Conservation (phyloP, 768 basidiomycete genomes). For the Amanita pallidorosea region DNA sequence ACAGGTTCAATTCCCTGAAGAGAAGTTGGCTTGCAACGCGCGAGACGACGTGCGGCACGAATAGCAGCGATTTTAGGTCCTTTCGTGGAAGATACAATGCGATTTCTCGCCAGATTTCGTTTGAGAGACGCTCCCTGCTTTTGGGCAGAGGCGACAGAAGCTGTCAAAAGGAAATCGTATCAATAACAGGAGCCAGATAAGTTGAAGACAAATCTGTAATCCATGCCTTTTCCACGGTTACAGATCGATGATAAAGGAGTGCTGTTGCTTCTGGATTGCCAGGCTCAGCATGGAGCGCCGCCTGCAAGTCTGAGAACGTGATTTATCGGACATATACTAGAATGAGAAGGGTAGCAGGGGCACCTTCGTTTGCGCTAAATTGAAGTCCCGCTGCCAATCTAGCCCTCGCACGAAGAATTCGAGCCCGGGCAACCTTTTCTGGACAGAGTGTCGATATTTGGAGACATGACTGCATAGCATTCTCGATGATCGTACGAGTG, state of each 20-base stretch:
- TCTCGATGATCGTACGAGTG: conserved; percentile 57
- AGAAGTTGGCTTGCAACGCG: conserved; percentile 59
- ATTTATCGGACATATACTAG: neutral
- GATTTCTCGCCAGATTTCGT: conserved; percentile 66
- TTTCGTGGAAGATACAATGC: conserved; percentile 48
- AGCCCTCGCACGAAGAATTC: conserved; percentile 56
- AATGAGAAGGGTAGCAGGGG: conserved; percentile 2
- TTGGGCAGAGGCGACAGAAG: conserved; percentile 30
- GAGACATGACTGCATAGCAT: conserved; percentile 63
- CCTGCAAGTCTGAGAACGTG: conserved; percentile 44
- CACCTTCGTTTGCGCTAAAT: conserved; percentile 59
- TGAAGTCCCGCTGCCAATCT: conserved; percentile 50
- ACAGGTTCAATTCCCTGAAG: conserved; percentile 53
- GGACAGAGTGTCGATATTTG: conserved; percentile 42
- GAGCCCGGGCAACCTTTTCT: conserved; percentile 45
- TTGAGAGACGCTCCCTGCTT: conserved; percentile 45
- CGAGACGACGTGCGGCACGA: conserved; percentile 56
- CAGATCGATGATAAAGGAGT: conserved; percentile 43
- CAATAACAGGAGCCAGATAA: neutral
- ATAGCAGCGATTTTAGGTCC: conserved; percentile 54
- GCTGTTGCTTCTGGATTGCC: conserved; percentile 60
- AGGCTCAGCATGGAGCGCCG: conserved; percentile 52
- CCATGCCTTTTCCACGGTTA: conserved; percentile 46
- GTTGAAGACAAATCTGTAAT: neutral
- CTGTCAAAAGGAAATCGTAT: conserved; percentile 9